Base-by-base conservation (phyloP, 192 early-diverging fungal species). In the Backusella tuberculispora region DNA sequence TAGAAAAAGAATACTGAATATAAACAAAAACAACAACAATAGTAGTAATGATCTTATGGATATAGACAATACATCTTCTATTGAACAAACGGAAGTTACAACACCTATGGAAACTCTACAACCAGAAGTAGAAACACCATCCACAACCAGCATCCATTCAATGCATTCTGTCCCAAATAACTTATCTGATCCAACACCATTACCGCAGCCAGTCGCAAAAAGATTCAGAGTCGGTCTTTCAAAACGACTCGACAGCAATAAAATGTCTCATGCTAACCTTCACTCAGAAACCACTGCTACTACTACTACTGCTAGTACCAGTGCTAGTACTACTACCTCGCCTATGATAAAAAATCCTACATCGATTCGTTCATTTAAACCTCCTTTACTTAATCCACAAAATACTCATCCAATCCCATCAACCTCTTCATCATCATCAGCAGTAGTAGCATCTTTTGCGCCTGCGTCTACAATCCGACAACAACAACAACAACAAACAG, bases 331-430 rank as follows among this genome's bases (percentile, higher is more conserved):
- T 34, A 34, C 46, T 47, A 47, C 17, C 9, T 47, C 9, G 1
- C 46, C 46, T 47, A 47, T 47, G 3, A 7, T 66, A 9, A 66
- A 17, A 66, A 66, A n/a, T 1, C 6, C 64, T 3, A 66, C 34
- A 38, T 66, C 38, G 24, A 66, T 66, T n/a, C 38, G 34, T 38
- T 66, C 64, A 19, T 40, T 66, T 7, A 38, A 66, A n/a, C 38
- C 64, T n/a, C 26, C 38, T n/a, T 38, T 66, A 15, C 14, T 41
- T 5, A 12, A 42, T 42, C 66, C 19, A 21, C n/a, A 37, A 42
- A n/a, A 6, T 8, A 41, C 37, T 1, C 15, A 37, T 19, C n/a
- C 64, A 21, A 1, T 1, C 0, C 17, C 17, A 7, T 14, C 8
- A 15, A 0, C n/a, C 17, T 4, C 6, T 7, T 15, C 50, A 17